Evolutionary conservation across 78 protist genomes (phyloP).

Genomic region (Parvularia atlantis): DNA sequence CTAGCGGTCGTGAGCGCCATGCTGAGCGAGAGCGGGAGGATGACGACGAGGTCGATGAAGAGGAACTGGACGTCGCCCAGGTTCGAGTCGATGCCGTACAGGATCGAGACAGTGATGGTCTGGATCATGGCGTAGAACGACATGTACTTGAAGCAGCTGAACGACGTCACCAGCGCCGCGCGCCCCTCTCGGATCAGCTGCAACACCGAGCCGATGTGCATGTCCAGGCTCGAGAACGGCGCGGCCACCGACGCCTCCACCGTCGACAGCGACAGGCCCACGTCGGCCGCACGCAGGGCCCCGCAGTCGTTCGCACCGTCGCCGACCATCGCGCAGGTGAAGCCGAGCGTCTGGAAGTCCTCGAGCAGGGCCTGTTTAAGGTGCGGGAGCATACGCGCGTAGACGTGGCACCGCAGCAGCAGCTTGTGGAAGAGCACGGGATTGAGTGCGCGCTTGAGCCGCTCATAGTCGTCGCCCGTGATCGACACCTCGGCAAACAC

Average conservation of each 20-base stretch:
- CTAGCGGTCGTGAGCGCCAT: background rate
- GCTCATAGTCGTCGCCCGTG: too few relatives aligned
- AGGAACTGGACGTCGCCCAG: background rate
- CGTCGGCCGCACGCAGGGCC: conserved; percentile 93
- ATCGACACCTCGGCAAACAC: too few relatives aligned
- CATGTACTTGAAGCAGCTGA: conserved; percentile 49
- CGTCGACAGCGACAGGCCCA: conserved; percentile 55
- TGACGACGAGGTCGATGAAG: background rate
- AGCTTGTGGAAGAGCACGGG: too few relatives aligned
- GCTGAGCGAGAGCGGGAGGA: background rate
- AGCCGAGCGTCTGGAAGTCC: background rate
- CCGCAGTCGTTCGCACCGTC: conserved; percentile 99
- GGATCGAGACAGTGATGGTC: background rate
- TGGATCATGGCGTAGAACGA: conserved; percentile 45
- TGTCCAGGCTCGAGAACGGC: conserved; percentile 37
- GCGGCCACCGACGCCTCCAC: conserved; percentile 58
- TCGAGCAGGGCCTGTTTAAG: background rate
- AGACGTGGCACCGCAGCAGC: background rate
- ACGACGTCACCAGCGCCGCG: conserved; percentile 30
- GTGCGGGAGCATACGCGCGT: background rate
- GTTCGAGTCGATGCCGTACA: background rate
- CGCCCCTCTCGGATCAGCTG: conserved; percentile 36
- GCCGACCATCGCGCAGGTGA: conserved; percentile 67
- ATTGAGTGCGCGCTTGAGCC: too few relatives aligned
- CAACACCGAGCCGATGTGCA: background rate